Evolutionary conservation across 371 early-diverging fungal genomes (phyloP), one percentile per base, ranked within the genome.

Genomic region (Actinomucor elegans): DNA sequence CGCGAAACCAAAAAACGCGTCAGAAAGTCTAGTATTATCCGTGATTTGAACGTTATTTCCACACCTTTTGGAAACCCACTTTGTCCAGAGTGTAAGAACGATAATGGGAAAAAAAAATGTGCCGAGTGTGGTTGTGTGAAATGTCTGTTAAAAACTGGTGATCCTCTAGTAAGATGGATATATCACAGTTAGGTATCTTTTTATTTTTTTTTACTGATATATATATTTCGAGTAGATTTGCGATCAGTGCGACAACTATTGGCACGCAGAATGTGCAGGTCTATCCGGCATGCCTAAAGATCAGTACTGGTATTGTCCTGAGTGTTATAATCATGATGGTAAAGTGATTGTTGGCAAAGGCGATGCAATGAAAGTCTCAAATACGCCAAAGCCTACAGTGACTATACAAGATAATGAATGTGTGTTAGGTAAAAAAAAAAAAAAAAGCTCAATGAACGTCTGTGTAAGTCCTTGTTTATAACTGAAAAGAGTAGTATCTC

Each of bases 201-300:
- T 18, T 44, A 7, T 20, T 26, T 43, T 33, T 2, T 47, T n/a
- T n/a, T n/a, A n/a, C n/a, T n/a, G n/a, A n/a, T n/a, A 6, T 14
- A 10, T 33, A 20, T 20, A 9, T n/a, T 15, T 37, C 7, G 4
- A 11, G 15, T 47, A 64, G 66, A 70, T 70, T 15, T 86, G 86
- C 58, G 86, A 86, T 55, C 79, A 86, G 50, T 86, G 84, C 49
- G 73, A 82, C 23, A 48, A 40, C 8, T 84, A 78, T 44, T 84
- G 61, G 69, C 84, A 85, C 55, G 53, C 69, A 45, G 50, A 60
- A 27, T 85, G 86, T 48, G 67, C 79, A 6, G 66, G 64, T 0
- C 46, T 83, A 32, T 42, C 49, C 3, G 48, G 55, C 27, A 51
- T 71, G 0, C 84, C 84, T 5, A 63, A 59, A 33, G 77, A 55